Conservation (phyloP, 2,329 filamentous ascomycete species). For the Cordyceps militaris region DNA sequence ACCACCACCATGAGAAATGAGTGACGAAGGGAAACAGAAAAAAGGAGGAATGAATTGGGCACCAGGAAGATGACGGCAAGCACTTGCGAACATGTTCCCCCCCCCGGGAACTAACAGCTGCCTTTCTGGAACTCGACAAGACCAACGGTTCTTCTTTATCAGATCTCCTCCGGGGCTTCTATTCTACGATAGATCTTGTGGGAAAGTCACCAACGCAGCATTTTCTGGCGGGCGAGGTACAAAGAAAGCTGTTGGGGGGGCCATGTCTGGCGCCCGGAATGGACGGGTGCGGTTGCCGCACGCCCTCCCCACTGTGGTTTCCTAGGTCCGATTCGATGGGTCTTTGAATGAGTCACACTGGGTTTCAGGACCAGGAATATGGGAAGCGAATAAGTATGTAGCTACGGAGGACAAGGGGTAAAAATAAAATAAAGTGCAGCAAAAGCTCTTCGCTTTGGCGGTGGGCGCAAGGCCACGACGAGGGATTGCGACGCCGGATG, state of each 20-base stretch:
- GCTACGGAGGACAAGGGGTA: background rate
- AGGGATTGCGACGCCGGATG: too few relatives aligned
- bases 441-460: too few relatives aligned
- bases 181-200: background rate
- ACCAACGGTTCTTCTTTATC: conserved; percentile 3
- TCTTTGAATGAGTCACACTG: conserved; percentile 12
- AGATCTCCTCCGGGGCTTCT: background rate
- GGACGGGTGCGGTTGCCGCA: background rate
- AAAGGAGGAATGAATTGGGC: conserved; percentile 5
- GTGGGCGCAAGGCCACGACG: too few relatives aligned
- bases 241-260: background rate
- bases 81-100: too few relatives aligned
- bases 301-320: background rate
- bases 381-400: background rate
- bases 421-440: background rate
- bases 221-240: conserved; percentile 6
- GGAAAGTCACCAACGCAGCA: conserved; percentile 5
- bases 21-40: conserved; percentile 1
- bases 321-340: conserved; percentile 7
- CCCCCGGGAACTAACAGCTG: too few relatives aligned
- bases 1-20: conserved; percentile 8
- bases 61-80: background rate
- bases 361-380: conserved; percentile 1
- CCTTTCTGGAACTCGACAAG: background rate
- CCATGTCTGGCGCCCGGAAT: conserved; percentile 3